Conservation (phyloP, 176 grass and related monocot genomes). For the Aegilops tauschii region DNA sequence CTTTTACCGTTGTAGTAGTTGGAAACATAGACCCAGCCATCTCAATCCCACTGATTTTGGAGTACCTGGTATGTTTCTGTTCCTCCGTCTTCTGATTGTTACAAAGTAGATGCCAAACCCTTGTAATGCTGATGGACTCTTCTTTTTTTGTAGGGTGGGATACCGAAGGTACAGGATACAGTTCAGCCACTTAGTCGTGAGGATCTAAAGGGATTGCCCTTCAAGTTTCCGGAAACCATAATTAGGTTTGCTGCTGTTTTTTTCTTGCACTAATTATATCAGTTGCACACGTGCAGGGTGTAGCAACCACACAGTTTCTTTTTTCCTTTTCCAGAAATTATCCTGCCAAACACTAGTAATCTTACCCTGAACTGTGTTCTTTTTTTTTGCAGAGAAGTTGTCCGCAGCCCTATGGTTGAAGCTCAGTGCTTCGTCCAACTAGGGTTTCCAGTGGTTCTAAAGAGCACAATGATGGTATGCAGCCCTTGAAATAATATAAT, state of each 20-base stretch:
- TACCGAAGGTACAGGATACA: constrained; percentile 70
- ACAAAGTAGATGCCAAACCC: neutral
- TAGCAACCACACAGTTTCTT: constrained; percentile 21
- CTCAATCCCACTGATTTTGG: constrained; percentile 80
- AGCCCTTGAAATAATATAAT: neutral
- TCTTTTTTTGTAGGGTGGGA: constrained; percentile 69
- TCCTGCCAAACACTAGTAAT: neutral
- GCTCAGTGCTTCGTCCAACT: constrained; percentile 98
- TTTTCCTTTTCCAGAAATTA: constrained; percentile 19
- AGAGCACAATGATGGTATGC: constrained; percentile 81
- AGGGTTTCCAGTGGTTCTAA: constrained; percentile 83
- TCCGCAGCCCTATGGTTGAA: constrained; percentile 97
- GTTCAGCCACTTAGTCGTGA: constrained; percentile 81
- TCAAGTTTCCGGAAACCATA: constrained; percentile 89
- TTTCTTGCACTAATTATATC: constrained; percentile 29
- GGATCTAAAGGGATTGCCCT: constrained; percentile 93
- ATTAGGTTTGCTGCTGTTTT: constrained; percentile 64
- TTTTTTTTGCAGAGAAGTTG: constrained; percentile 78
- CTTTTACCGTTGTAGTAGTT: constrained; percentile 89
- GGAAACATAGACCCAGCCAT: constrained; percentile 82
- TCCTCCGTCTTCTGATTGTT: constrained; percentile 6
- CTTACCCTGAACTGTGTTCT: neutral
- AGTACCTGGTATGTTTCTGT: constrained; percentile 76
- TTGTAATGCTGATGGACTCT: constrained; percentile 32
- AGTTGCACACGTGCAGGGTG: neutral